These are phyloP conservation scores for Colletotrichum liaoningense DNA, from an alignment of 2,329 filamentous ascomycete species.

Conservation along the genomic window DNA sequence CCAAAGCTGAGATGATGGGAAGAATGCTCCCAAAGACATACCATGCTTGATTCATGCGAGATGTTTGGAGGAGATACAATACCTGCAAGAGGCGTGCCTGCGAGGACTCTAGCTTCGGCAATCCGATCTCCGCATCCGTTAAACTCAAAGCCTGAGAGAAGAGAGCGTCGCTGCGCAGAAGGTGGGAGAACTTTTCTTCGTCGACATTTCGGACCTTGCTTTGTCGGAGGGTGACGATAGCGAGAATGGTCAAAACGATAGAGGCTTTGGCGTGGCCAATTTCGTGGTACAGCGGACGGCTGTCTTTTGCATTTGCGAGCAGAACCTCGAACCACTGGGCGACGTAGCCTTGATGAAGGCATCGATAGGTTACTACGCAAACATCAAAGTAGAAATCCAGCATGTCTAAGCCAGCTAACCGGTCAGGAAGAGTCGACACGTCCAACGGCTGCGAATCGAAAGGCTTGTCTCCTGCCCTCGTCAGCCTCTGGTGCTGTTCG, in stretches of 20 bases:
- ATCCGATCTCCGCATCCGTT: constrained; percentile 61
- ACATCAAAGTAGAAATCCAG: constrained; percentile 66
- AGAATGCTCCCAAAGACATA: constrained; percentile 68
- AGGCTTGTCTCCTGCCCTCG: constrained; percentile 44
- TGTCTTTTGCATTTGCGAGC: constrained; percentile 48
- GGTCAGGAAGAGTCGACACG: constrained; percentile 36
- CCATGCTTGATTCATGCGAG: constrained; percentile 72
- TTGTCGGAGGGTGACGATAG: constrained; percentile 58
- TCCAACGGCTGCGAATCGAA: constrained; percentile 37
- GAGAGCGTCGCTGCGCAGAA: constrained; percentile 40
- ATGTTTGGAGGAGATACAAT: constrained; percentile 68
- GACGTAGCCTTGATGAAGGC: constrained; percentile 64
- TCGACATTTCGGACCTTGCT: constrained; percentile 46
- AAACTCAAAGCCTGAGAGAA: constrained; percentile 39
- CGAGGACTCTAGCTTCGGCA: constrained; percentile 65
- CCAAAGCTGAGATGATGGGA: constrained; percentile 61
- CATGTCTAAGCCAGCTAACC: constrained; percentile 36
- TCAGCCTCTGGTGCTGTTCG: constrained; percentile 41
- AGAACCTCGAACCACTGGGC: constrained; percentile 58
- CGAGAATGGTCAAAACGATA: constrained; percentile 59
- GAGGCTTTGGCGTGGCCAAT: constrained; percentile 59
- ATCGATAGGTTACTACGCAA: constrained; percentile 69
- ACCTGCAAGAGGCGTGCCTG: constrained; percentile 69
- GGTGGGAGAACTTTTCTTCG: constrained; percentile 13
- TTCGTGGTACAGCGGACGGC: constrained; percentile 48